Base-by-base conservation (phyloP, 2,329 filamentous ascomycete genomes). In the Colletotrichum filicis region DNA sequence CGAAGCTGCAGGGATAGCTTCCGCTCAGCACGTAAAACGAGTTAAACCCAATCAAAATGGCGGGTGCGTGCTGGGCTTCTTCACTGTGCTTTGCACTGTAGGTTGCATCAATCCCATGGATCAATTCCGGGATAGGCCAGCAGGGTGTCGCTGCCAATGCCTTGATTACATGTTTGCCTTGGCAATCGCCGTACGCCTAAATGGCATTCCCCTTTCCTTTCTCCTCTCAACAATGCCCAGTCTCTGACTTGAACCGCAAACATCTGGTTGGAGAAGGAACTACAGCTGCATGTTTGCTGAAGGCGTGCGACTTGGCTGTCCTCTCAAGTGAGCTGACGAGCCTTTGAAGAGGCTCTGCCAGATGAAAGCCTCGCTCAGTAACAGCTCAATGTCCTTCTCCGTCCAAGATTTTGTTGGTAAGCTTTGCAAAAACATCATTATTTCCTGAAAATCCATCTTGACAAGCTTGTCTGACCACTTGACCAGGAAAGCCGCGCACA, bases 391-490 rank as follows among this genome's bases (percentile, higher is more conserved):
- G 80, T 99, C 97, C 85, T 98, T 98, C 81, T 98, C 97, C 1
- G 95, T 98, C 97, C 97, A 99, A 67, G 93, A 90, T 77, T 93
- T 93, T 7, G 97, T 99, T 3, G 97, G 97, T 70, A 99, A 86
- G 57, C 95, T 94, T 84, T 99, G 97, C 67, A 99, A 86, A 80
- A 99, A 99, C 96, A 99, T 99, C 95, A 99, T 98, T 73, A 98
- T 93, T 82, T 98, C 96, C 85, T 98, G 89, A 76, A 98, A 98
- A 82, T 99, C 97, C 96, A 98, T 98, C 82, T 95, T 97, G 74
- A 96, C 89, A 58, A 99, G 88, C 81, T 97, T 95, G 77, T 97
- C 93, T 7, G 96, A 97, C 97, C 97, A 99, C 83, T 99, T 99
- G 66, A 98, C 97, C 30, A 99, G 87, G 81, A 99, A 98, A 5